Evolutionary conservation across 345 rosid species (phyloP), one percentile per base, ranked within the genome.

Genomic region (Laguncularia racemosa): DNA sequence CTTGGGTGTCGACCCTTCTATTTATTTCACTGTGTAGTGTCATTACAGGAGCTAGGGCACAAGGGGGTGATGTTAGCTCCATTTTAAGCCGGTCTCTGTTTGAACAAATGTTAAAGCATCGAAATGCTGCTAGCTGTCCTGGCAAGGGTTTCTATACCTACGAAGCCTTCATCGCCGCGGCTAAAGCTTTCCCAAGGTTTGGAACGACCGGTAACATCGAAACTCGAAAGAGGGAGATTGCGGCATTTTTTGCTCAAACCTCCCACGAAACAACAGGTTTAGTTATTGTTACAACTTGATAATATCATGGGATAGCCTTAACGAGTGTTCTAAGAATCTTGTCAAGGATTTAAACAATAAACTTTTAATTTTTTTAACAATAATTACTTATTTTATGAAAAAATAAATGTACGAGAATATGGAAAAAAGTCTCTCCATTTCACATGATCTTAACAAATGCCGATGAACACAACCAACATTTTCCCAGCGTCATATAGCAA

Each of bases 251-350:
- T 44, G 88, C 77, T 56, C 91, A 84, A 55, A 84, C 85, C 19
- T 84, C 88, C 14, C 91, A 82, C 44, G 84, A 84, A 72, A 84
- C 91, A 18, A 81, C 84, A 62, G 88, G 90, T 78, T 60, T 12
- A n/a, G n/a, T n/a, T n/a, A n/a, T n/a, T n/a, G n/a, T n/a, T n/a
- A n/a, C n/a, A n/a, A n/a, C n/a, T n/a, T n/a, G n/a, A n/a, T n/a
- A n/a, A n/a, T n/a, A n/a, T n/a, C n/a, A n/a, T n/a, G n/a, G n/a
- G n/a, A n/a, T n/a, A n/a, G n/a, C n/a, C n/a, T n/a, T n/a, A n/a
- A n/a, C n/a, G n/a, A n/a, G n/a, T n/a, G n/a, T n/a, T n/a, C n/a
- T n/a, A n/a, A n/a, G n/a, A n/a, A n/a, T n/a, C n/a, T n/a, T n/a
- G n/a, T n/a, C n/a, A n/a, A n/a, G n/a, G n/a, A n/a, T n/a, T n/a